phyloP scores from a whole-genome alignment of 2,329 filamentous ascomycete genomes.

The Fusarium sarcochroum region DNA sequence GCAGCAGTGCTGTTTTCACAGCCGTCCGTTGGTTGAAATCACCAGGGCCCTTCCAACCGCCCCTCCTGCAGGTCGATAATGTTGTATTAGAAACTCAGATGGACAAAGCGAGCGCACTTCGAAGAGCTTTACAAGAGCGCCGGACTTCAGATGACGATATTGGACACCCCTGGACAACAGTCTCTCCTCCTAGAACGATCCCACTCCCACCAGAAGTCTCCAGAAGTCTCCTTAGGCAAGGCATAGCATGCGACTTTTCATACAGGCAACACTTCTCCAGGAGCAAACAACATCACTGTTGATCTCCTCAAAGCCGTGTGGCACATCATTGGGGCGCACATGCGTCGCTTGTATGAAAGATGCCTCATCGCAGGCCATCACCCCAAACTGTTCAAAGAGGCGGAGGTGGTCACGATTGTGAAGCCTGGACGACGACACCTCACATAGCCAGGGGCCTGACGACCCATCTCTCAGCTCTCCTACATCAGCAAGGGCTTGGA shows the following conservation, averaged over 20 bases:
- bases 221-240: neutral
- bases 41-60: neutral
- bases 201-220: neutral
- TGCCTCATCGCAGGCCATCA: neutral
- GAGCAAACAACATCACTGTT: neutral
- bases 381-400: neutral
- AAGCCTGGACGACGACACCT: neutral
- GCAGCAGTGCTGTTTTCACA: neutral
- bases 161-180: accelerated
- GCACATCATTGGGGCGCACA: neutral
- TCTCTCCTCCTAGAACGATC: neutral
- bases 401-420: neutral
- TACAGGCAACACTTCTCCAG: neutral
- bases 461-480: neutral
- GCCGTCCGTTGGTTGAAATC: neutral
- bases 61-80: neutral
- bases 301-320: neutral
- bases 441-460: neutral
- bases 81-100: neutral
- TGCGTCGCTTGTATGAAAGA: neutral
- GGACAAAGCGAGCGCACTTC: neutral
- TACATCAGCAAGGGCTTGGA: neutral
- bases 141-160: neutral
- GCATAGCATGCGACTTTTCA: neutral
- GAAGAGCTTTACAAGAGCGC: too few species aligned